Evolutionary conservation across 108 stramenopile genomes (phyloP).

Genomic region (Cyclostephanos invisitatus): DNA sequence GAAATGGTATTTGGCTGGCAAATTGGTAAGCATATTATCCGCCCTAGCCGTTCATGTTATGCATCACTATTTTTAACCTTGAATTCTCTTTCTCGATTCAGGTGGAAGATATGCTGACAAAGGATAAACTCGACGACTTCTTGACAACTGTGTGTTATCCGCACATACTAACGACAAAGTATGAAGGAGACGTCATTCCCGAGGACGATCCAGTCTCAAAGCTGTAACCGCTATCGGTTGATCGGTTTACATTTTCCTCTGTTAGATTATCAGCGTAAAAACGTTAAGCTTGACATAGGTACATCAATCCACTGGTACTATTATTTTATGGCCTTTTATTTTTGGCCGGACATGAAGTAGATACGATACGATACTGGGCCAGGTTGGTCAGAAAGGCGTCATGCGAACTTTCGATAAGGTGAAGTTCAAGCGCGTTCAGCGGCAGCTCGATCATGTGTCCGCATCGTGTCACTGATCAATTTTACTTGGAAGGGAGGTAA

Average conservation of each 20-base stretch:
- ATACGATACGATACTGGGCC: no score
- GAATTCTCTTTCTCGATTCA: constrained; percentile 8
- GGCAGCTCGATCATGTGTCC: no score
- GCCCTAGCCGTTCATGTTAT: background rate
- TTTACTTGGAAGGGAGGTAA: no score
- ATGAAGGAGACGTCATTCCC: constrained; percentile 58
- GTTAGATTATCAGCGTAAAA: background rate
- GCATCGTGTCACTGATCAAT: no score
- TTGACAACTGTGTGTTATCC: constrained; percentile 87
- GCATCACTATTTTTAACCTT: background rate
- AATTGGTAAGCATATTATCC: constrained; percentile 56
- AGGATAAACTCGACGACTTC: constrained; percentile 80
- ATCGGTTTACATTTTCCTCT: background rate
- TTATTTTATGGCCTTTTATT: no score
- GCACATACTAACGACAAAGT: constrained; percentile 73
- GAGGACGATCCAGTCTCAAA: constrained; percentile 45
- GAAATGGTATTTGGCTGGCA: constrained; percentile 81
- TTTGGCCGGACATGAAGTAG: no score
- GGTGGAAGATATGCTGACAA: constrained; percentile 81
- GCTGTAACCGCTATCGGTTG: constrained; percentile 8
- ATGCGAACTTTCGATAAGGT: no score
- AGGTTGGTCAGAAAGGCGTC: no score
- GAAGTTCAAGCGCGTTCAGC: no score
- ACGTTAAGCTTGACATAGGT: background rate
- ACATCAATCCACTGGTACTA: no score